phyloP scores from a whole-genome alignment of 73 alveolate species.

The Paramecium octaurelia region DNA sequence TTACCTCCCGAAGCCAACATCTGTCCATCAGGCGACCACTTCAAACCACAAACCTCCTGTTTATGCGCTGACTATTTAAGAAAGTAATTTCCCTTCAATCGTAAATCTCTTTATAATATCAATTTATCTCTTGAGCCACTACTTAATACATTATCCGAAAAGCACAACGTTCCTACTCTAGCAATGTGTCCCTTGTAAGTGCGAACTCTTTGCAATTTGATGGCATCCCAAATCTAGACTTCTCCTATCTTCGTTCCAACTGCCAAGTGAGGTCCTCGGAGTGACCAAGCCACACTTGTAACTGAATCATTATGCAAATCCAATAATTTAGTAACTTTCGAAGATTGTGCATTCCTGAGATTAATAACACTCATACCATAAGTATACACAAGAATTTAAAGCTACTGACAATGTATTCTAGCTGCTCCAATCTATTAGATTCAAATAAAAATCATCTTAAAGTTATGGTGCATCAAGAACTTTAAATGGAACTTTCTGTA shows the following conservation, averaged over 20 bases:
- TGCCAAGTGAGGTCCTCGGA: conserved; percentile 74
- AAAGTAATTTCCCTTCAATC: conserved; percentile 66
- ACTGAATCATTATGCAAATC: conserved; percentile 91
- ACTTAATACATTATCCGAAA: conserved; percentile 68
- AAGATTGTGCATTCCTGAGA: conserved; percentile 66
- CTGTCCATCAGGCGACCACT: conserved; percentile 98
- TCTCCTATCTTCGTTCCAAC: conserved; percentile 79
- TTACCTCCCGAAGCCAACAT: conserved; percentile 99
- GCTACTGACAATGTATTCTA: conserved; percentile 96
- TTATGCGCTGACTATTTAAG: conserved; percentile 79
- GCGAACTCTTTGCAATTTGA: conserved; percentile 71
- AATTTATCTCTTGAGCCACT: conserved; percentile 95
- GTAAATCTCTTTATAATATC: conserved; percentile 88
- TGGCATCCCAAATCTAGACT: conserved; percentile 85
- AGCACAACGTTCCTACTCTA: conserved; percentile 83
- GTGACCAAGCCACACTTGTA: conserved; percentile 89
- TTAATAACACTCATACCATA: conserved; percentile 61
- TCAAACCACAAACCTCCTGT: conserved; percentile 98
- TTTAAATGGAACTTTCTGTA: conserved; percentile 97
- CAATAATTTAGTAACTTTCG: conserved; percentile 88
- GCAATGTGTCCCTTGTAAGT: conserved; percentile 78
- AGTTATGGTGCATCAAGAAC: conserved; percentile 99
- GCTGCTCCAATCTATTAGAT: conserved; percentile 98
- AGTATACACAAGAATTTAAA: conserved; percentile 83
- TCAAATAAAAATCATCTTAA: conserved; percentile 98